A percentile compares a stretch with the other conserved stretches of the same genome.
These are phyloP conservation scores for Globisporangium solare DNA, from an alignment of 352 stramenopile genomes.

Conservation along the genomic window DNA sequence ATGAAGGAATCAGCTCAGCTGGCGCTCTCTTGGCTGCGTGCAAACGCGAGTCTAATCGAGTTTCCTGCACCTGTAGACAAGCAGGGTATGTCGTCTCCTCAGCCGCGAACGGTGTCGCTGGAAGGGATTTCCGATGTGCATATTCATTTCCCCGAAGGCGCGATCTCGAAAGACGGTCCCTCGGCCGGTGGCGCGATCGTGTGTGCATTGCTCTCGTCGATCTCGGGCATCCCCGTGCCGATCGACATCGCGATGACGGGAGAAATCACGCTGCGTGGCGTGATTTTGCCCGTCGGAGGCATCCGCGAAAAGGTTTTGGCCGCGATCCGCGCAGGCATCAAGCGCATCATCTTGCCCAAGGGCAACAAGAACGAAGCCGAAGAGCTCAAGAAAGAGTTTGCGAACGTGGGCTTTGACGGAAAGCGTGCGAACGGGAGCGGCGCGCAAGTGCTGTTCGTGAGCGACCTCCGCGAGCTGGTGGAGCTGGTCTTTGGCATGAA, in stretches of 20 bases:
- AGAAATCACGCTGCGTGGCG: conserved; percentile 82
- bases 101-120: conserved; percentile 31
- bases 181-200: conserved; percentile 86
- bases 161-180: conserved; percentile 87
- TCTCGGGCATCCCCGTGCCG: conserved; percentile 56
- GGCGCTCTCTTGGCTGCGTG: conserved; percentile 77
- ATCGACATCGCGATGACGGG: conserved; percentile 87
- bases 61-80: conserved; percentile 22
- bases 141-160: conserved; percentile 87
- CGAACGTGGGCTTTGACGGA: conserved; percentile 14
- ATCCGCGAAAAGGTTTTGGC: conserved; percentile 89
- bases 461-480: conserved; percentile 57
- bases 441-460: conserved; percentile 66
- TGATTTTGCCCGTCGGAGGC: conserved; percentile 88
- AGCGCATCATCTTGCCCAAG: conserved; percentile 68
- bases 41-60: conserved; percentile 53
- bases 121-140: conserved; percentile 73
- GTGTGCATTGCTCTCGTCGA: conserved; percentile 76
- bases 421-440: conserved; percentile 20
- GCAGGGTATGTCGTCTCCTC: conserved; percentile 6
- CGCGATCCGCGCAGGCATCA: conserved; percentile 81
- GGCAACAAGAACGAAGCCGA: conserved; percentile 74
- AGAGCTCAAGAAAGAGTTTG: conserved; percentile 63
- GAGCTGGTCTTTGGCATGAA: conserved; percentile 67
- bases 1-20: conserved; percentile 89